Base-by-base conservation (phyloP, 306 rosid genomes). In the Lithocarpus polystachyus region DNA sequence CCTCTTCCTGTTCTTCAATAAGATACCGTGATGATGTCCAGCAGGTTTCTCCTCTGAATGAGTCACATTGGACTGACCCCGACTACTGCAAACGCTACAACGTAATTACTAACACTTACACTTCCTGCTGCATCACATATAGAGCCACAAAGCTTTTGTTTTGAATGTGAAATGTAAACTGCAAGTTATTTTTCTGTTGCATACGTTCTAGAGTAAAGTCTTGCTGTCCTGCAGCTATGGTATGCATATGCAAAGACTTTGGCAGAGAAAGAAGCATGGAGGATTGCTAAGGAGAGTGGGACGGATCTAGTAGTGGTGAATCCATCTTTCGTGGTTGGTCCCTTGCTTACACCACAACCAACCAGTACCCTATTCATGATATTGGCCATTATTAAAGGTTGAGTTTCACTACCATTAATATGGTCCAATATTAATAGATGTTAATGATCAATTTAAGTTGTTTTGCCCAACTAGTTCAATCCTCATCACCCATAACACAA, bases 211-310 rank as follows among this genome's bases (percentile, higher is more conserved):
- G 52, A 29, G 54, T 55, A 26, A 64, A 37, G 68, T 72, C 17
- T 76, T 40, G 24, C 71, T 62, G 59, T 82, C 61, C 60, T 84
- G 84, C 89, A 94, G 97, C 79, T 94, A 11, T 89, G 97, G 98
- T 94, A 92, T 80, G 97, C 97, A 20, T 92, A 85, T 86, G 92
- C 98, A 24, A 94, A 92, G 87, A 91, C 97, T 0, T 0, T 80
- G 20, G 97, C 88, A 3, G 98, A 94, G 82, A 87, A 79, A 84
- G 97, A 91, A 59, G 97, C 95, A 13, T 94, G 97, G 97, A 85
- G 75, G 65, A 56, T 84, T 11, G 91, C 98, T 11, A 35, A 82
- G 83, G 89, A 91, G 71, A 77, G 59, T 51, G 92, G 86, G 18
- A 75, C 87, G 79, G 92, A 94, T 88, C 77, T 92, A 0, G 97